A percentile compares a stretch with the other conserved stretches of the same genome.
These are phyloP conservation scores for Rhynchospora pubera DNA, from an alignment of 176 grass and related monocot species.

Conservation along the genomic window DNA sequence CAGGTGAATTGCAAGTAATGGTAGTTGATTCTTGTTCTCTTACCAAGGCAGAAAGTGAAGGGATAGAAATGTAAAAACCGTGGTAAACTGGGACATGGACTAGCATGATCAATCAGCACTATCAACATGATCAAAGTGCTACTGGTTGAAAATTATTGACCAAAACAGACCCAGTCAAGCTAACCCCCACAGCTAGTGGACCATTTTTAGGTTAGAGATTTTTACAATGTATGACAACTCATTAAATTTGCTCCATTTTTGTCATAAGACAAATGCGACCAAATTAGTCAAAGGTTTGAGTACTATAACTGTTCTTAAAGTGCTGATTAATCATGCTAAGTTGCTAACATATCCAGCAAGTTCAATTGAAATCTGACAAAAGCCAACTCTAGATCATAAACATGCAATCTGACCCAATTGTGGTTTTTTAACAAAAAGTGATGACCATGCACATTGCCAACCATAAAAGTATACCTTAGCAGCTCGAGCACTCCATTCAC, in stretches of 20 bases:
- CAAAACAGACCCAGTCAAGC: background rate
- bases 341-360: background rate
- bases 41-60: background rate
- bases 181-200: background rate
- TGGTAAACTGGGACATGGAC: background rate
- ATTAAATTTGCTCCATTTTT: background rate
- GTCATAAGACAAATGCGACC: background rate
- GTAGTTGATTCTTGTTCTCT: background rate
- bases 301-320: background rate
- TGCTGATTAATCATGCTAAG: background rate
- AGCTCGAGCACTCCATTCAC: constrained; percentile 93
- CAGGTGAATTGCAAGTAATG: background rate
- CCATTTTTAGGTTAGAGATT: background rate
- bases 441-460: background rate
- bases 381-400: background rate
- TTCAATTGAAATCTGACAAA: background rate
- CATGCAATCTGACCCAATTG: background rate
- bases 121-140: background rate
- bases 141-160: background rate
- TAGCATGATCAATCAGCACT: background rate
- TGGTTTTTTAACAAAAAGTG: background rate
- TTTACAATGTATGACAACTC: background rate
- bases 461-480: constrained; percentile 48
- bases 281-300: background rate
- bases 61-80: background rate